phyloP scores from a whole-genome alignment of 495 filamentous ascomycete species.

The Daldinia childiae region DNA sequence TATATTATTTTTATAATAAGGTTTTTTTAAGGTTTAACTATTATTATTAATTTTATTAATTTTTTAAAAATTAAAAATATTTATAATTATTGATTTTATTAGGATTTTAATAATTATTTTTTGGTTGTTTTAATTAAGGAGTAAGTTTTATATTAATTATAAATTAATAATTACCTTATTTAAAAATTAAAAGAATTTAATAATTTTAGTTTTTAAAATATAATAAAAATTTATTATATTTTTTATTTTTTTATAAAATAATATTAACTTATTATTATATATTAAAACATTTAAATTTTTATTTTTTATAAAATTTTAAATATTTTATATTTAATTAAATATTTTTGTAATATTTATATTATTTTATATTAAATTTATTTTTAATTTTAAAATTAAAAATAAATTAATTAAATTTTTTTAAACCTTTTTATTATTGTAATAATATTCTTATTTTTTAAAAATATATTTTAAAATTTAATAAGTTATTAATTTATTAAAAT shows the following conservation, averaged over 20 bases:
- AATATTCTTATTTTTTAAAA: not conserved
- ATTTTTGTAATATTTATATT: not conserved
- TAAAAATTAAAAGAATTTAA: not conserved
- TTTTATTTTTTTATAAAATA: not conserved
- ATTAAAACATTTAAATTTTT: not conserved
- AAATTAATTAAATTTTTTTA: not conserved
- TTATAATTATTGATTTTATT: too few relatives aligned
- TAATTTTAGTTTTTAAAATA: not conserved
- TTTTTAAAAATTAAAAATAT: too few relatives aligned
- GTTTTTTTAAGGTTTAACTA: too few relatives aligned
- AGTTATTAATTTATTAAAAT: not conserved
- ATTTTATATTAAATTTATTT: not conserved
- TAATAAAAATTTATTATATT: not conserved
- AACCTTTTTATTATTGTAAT: not conserved
- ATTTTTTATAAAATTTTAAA: not conserved
- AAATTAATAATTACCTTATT: not conserved
- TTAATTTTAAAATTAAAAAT: not conserved
- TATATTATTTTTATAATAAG: too few relatives aligned
- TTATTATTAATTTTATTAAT: too few relatives aligned
- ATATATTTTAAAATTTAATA: not conserved
- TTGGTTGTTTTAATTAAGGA: too few relatives aligned
- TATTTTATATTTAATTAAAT: too few relatives aligned
- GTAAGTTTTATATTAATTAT: too few relatives aligned
- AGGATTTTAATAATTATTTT: too few relatives aligned
- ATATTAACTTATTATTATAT: not conserved